Percentiles rank a stretch among this genome's conserved stretches.
Conservation (phyloP, 139 green algal species). For the Bryopsis sp. region DNA sequence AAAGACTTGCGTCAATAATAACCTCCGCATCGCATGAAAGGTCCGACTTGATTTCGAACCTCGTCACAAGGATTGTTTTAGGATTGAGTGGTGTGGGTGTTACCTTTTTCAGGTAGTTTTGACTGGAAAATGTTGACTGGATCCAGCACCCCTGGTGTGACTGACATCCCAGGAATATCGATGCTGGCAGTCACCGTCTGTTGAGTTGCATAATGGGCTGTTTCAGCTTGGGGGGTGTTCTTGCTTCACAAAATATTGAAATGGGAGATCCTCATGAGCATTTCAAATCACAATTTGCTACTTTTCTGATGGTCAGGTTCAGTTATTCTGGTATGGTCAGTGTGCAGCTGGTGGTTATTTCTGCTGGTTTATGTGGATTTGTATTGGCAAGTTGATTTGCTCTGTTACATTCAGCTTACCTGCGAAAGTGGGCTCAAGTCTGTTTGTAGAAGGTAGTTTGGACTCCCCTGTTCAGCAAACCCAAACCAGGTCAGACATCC, state of each 20-base stretch:
- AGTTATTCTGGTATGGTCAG: not conserved
- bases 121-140: not conserved
- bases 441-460: slow-evolving; percentile 15
- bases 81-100: too few species aligned
- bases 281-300: not conserved
- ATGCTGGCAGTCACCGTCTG: not conserved
- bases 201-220: too few species aligned
- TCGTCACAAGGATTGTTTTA: too few species aligned
- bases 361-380: not conserved
- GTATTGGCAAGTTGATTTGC: not conserved
- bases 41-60: too few species aligned
- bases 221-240: too few species aligned
- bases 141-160: not conserved
- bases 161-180: not conserved
- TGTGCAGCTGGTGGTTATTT: not conserved
- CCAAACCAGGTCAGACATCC: not conserved
- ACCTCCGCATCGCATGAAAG: too few species aligned
- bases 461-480: slow-evolving; percentile 5
- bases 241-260: too few species aligned
- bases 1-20: too few species aligned
- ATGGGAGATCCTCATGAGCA: not conserved
- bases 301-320: not conserved
- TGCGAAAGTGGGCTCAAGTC: not conserved
- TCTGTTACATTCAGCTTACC: not conserved
- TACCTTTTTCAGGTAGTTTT: too few species aligned